phyloP scores from a whole-genome alignment of 768 basidiomycete species.

The Scleroderma citrinum region DNA sequence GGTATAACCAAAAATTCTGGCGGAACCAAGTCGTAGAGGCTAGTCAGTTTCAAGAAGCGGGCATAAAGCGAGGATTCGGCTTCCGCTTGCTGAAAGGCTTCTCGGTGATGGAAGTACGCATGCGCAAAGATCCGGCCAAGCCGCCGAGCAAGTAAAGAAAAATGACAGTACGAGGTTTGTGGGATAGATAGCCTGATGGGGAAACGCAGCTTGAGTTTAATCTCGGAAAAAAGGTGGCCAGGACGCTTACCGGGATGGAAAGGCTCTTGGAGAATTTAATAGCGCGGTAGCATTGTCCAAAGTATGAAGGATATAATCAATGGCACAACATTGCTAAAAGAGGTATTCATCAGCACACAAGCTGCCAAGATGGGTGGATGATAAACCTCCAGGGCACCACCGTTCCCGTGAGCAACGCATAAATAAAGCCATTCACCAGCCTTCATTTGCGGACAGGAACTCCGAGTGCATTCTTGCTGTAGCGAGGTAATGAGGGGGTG shows the following conservation, averaged over 20 bases:
- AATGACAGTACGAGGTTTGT: constrained; percentile 76
- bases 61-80: constrained; percentile 87
- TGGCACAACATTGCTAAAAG: constrained; percentile 86
- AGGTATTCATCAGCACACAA: constrained; percentile 14
- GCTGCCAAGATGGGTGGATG: not conserved
- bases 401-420: constrained; percentile 91
- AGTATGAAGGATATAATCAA: constrained; percentile 92
- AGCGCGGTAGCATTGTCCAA: constrained; percentile 90
- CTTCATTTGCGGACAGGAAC: constrained; percentile 94
- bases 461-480: constrained; percentile 81
- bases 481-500: constrained; percentile 81
- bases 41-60: constrained; percentile 80
- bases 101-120: constrained; percentile 92
- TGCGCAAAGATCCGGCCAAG: constrained; percentile 95
- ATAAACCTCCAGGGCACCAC: constrained; percentile 78
- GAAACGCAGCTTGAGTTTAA: constrained; percentile 1
- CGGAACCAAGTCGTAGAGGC: constrained; percentile 77
- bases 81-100: constrained; percentile 85
- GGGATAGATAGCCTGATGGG: constrained; percentile 70
- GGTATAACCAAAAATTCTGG: constrained; percentile 82
- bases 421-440: constrained; percentile 98
- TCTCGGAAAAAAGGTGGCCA: constrained; percentile 15
- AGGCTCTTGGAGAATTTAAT: constrained; percentile 84
- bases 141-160: constrained; percentile 82
- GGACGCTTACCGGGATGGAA: constrained; percentile 73